Conservation (phyloP, 164 flowering plant species). For the Piper betle region DNA sequence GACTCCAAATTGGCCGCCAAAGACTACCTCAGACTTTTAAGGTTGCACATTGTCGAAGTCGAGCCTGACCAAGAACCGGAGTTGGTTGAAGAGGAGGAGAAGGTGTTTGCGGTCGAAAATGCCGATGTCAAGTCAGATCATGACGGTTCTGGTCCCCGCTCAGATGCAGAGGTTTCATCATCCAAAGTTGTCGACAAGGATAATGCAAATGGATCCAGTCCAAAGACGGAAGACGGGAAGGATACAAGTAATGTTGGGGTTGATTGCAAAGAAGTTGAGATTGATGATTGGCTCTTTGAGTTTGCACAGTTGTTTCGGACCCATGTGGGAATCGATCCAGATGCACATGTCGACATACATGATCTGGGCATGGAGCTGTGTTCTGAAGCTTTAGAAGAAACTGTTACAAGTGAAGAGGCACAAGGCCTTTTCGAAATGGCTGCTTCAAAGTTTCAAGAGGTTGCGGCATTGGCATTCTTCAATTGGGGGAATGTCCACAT, state of each 20-base stretch:
- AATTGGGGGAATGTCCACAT: slow-evolving; percentile 99
- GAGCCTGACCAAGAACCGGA: slow-evolving; percentile 89
- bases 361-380: slow-evolving; percentile 98
- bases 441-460: slow-evolving; percentile 91
- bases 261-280: slow-evolving; percentile 76
- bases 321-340: slow-evolving; percentile 92
- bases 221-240: slow-evolving; percentile 32
- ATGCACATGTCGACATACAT: slow-evolving; percentile 88
- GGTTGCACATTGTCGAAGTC: slow-evolving; percentile 87
- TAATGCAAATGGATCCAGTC: slow-evolving; percentile 12
- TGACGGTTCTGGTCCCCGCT: slow-evolving; percentile 23
- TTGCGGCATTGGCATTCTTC: slow-evolving; percentile 87
- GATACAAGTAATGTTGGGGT: slow-evolving; percentile 14
- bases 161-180: slow-evolving; percentile 43
- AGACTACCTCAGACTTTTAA: slow-evolving; percentile 40
- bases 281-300: slow-evolving; percentile 96
- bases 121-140: slow-evolving; percentile 56
- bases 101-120: slow-evolving; percentile 12
- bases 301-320: slow-evolving; percentile 89
- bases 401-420: slow-evolving; percentile 93
- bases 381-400: slow-evolving; percentile 94
- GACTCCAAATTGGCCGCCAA: slow-evolving; percentile 35
- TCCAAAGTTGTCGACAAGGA: slow-evolving; percentile 35
- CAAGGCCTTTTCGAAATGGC: slow-evolving; percentile 88
- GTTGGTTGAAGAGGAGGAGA: slow-evolving; percentile 64